phyloP scores from a whole-genome alignment of 1,139 yeast genomes.

The Candida neerlandica region DNA sequence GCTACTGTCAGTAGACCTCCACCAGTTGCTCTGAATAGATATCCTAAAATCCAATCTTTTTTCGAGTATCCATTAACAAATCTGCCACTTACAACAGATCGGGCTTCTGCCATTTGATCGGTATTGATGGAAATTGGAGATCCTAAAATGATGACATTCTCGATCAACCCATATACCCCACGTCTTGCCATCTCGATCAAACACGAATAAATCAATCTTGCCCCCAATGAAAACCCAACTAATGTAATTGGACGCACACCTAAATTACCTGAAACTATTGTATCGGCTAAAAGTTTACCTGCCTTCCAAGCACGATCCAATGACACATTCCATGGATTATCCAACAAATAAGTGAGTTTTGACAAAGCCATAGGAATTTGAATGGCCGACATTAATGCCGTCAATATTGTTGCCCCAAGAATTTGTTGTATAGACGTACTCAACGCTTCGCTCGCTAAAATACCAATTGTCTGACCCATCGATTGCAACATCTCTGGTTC shows the following conservation, averaged over 20 bases:
- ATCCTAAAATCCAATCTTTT: constrained; percentile 96
- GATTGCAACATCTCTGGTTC: constrained; percentile 97
- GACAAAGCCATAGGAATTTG: constrained; percentile 92
- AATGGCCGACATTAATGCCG: constrained; percentile 95
- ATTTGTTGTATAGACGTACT: constrained; percentile 94
- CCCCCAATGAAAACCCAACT: constrained; percentile 93
- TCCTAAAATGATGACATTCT: constrained; percentile 87
- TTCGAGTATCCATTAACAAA: constrained; percentile 89
- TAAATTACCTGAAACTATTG: constrained; percentile 79
- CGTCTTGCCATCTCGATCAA: constrained; percentile 80
- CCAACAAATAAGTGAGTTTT: constrained; percentile 84
- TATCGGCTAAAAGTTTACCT: constrained; percentile 89
- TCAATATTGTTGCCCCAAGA: constrained; percentile 85
- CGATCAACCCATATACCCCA: constrained; percentile 87
- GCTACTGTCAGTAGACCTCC: constrained; percentile 92
- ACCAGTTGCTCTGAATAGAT: constrained; percentile 90
- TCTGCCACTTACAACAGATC: constrained; percentile 87
- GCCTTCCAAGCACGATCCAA: constrained; percentile 97
- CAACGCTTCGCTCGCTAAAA: constrained; percentile 90
- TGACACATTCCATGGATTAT: constrained; percentile 98
- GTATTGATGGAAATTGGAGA: constrained; percentile 80
- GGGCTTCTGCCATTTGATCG: constrained; percentile 77
- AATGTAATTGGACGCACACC: constrained; percentile 93
- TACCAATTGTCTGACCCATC: constrained; percentile 93
- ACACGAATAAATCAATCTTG: constrained; percentile 90